These are phyloP conservation scores for Rhytidhysteron rufulum DNA, from an alignment of 2,329 filamentous ascomycete species.

Conservation along the genomic window DNA sequence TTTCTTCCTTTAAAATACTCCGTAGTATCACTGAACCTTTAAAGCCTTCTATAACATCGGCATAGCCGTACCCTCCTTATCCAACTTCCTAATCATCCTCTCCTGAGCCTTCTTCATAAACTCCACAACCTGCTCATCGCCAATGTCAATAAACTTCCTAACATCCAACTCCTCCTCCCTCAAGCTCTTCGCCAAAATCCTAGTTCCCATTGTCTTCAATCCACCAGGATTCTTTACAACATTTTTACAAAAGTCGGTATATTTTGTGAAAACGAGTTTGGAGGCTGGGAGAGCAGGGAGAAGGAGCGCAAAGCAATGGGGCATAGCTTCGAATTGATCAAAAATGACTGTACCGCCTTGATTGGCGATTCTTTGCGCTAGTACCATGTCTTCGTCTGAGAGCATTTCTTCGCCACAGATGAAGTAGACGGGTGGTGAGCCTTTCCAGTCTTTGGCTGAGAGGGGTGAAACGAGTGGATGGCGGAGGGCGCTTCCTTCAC, in stretches of 20 bases:
- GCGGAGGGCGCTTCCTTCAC: constrained; percentile 38
- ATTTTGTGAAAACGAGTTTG: constrained; percentile 33
- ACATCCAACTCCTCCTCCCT: constrained; percentile 23
- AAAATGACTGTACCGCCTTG: constrained; percentile 62
- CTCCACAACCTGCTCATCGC: constrained; percentile 25
- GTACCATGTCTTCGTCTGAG: constrained; percentile 60
- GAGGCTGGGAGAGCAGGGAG: constrained; percentile 30
- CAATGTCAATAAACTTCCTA: constrained; percentile 20
- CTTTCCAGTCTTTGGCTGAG: constrained; percentile 56
- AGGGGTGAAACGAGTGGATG: constrained; percentile 69
- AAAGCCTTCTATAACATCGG: background rate
- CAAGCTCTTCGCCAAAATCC: constrained; percentile 28
- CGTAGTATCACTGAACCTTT: too few species aligned
- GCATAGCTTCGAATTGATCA: constrained; percentile 77
- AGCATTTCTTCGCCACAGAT: constrained; percentile 69
- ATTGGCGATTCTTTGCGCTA: constrained; percentile 53
- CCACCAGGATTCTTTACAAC: constrained; percentile 20
- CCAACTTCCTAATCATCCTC: constrained; percentile 1
- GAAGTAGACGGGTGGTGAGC: constrained; percentile 63
- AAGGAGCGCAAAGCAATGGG: constrained; percentile 60
- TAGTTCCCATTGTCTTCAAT: constrained; percentile 19
- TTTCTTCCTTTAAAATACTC: too few species aligned
- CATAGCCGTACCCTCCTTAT: background rate
- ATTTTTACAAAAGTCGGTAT: constrained; percentile 27
- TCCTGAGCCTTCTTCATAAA: constrained; percentile 22